Conservation (phyloP, 2,329 filamentous ascomycete species). For the Lasiodiplodia sp. region DNA sequence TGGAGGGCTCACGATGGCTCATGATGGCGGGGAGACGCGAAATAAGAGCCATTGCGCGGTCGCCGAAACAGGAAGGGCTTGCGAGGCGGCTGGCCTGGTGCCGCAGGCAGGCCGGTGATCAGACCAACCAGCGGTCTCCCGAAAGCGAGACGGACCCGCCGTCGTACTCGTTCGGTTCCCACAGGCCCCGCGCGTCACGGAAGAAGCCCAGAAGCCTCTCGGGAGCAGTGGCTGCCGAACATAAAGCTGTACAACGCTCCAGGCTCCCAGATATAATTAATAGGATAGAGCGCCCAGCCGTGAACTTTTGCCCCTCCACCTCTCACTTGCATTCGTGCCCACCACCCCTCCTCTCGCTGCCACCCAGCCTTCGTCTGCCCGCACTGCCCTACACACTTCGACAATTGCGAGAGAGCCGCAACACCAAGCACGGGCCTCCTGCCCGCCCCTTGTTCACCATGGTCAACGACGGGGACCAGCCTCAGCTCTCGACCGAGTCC, state of each 20-base stretch:
- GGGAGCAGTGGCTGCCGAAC: neutral
- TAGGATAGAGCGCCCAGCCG: neutral
- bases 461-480: slow-evolving; percentile 13
- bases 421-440: slow-evolving; percentile 1
- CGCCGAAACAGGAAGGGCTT: slow-evolving; percentile 20
- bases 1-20: neutral
- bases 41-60: slow-evolving; percentile 17
- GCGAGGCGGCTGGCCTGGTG: slow-evolving; percentile 16
- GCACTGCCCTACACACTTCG: neutral
- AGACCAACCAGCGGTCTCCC: slow-evolving; percentile 15
- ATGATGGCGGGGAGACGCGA: slow-evolving; percentile 11
- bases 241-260: slow-evolving; percentile 10
- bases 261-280: slow-evolving; percentile 11
- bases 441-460: slow-evolving; percentile 12
- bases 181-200: neutral
- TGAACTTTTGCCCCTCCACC: neutral
- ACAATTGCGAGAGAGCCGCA: neutral
- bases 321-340: neutral
- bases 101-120: slow-evolving; percentile 19
- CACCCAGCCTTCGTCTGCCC: neutral
- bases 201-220: neutral
- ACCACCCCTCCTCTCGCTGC: neutral
- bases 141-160: neutral
- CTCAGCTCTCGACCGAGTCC: neutral
- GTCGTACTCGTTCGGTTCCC: slow-evolving; percentile 20